Base-by-base conservation (phyloP, 1,284 basidiomycete species). In the Tylopilus orsonianus region DNA sequence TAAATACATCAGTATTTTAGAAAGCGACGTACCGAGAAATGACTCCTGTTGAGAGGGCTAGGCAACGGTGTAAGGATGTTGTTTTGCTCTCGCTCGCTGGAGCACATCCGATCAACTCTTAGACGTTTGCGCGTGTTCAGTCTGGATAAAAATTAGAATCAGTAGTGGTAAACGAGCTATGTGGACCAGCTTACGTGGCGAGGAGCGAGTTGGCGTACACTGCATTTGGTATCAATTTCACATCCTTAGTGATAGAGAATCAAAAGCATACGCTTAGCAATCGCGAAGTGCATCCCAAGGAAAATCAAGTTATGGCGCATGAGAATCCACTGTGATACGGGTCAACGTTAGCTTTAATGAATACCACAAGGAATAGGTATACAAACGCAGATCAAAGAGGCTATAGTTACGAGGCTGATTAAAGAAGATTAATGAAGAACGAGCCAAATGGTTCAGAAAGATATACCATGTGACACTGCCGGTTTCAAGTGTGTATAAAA, bases 401-500 rank as follows among this genome's bases (percentile, higher is more conserved):
- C 61, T 2, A 65, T 51, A 8, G 62, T 65, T 1, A 65, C 65
- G 16, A 68, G 45, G 18, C 62, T 65, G 13, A 19, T 44, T 1
- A 8, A 38, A 2, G 0, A 1, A 19, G 71, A 60, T 3, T 58
- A 57, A 33, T 62, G 45, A 71, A 52, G n/a, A 9, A 22, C 23
- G 2, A 36, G 13, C 22, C 2, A 4, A 26, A 2, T n/a, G 10
- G 26, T 20, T 47, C 26, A 3, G 35, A 39, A 8, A 5, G 29
- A 41, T 41, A 3, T 44, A 77, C 77, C 69, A 72, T 9, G 78
- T 80, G 8, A 80, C 52, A 3, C 70, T 57, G 4, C 78, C 79
- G 4, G 74, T 81, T 51, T 81, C 78, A 10, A 81, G 60, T 0
- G 79, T 75, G 46, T 81, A 81, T 3, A 80, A 48, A 40, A 76